Evolutionary conservation across 2,329 filamentous ascomycete species (phyloP).

Genomic region (Diaporthe longicolla): DNA sequence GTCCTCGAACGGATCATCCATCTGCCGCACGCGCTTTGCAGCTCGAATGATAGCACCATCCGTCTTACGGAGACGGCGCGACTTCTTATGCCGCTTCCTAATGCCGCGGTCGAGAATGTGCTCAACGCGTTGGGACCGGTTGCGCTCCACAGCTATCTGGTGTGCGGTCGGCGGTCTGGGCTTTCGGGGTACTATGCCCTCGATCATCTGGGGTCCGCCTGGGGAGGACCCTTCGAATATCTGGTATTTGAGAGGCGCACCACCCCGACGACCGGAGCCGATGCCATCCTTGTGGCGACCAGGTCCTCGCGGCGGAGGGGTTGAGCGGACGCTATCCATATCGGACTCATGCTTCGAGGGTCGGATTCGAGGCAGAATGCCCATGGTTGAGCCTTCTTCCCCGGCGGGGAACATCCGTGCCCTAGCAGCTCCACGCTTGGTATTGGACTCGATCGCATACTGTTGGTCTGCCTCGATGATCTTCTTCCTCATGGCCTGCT

Average conservation of each 20-base stretch:
- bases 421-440: constrained; percentile 66
- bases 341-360: constrained; percentile 74
- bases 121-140: constrained; percentile 84
- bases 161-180: constrained; percentile 84
- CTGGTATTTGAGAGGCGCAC: constrained; percentile 70
- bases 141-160: constrained; percentile 84
- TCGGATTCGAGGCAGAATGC: constrained; percentile 73
- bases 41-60: constrained; percentile 78
- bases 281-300: constrained; percentile 52
- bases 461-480: constrained; percentile 84
- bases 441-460: constrained; percentile 73
- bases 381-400: constrained; percentile 67
- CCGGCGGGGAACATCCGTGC: constrained; percentile 47
- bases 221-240: constrained; percentile 74
- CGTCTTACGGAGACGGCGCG: constrained; percentile 63
- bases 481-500: constrained; percentile 80
- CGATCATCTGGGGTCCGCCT: constrained; percentile 65
- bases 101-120: constrained; percentile 84
- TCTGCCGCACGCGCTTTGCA: constrained; percentile 72
- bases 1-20: constrained; percentile 70
- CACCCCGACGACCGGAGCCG: constrained; percentile 57
- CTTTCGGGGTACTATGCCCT: constrained; percentile 71
- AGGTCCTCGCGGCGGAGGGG: constrained; percentile 62
- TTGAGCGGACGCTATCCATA: constrained; percentile 66
- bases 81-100: constrained; percentile 74